Evolutionary conservation across 2,329 filamentous ascomycete genomes (phyloP).

Genomic region (Penicillium sp.): DNA sequence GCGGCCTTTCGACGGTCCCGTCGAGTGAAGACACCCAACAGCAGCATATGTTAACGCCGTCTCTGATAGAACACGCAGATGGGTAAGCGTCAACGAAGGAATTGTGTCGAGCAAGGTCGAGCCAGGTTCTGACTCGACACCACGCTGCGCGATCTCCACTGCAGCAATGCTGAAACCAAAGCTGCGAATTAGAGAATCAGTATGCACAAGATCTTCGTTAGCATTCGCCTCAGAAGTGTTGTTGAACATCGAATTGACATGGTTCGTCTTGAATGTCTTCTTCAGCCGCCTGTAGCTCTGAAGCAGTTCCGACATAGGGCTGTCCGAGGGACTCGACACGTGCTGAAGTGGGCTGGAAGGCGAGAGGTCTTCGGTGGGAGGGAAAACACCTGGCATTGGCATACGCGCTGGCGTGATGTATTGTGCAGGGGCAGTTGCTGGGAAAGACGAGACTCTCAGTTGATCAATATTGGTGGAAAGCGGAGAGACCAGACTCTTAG

Average conservation of each 20-base stretch:
- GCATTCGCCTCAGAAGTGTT: conserved; percentile 43
- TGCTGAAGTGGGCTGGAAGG: conserved; percentile 36
- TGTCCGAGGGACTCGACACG: conserved; percentile 30
- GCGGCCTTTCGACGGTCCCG: conserved; percentile 55
- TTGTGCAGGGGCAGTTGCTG: conserved; percentile 26
- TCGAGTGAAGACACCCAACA: conserved; percentile 66
- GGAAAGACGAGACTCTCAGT: conserved; percentile 29
- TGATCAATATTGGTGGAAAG: conserved; percentile 46
- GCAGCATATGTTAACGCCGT: conserved; percentile 83
- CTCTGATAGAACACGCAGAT: conserved; percentile 84
- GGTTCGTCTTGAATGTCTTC: conserved; percentile 55
- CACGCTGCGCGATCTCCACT: conserved; percentile 88
- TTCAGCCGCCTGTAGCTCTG: conserved; percentile 58
- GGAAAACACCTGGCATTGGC: conserved; percentile 43
- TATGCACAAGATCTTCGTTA: conserved; percentile 51
- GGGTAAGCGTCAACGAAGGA: conserved; percentile 77
- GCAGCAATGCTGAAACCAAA: conserved; percentile 85
- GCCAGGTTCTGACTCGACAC: conserved; percentile 70
- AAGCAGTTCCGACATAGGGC: conserved; percentile 50
- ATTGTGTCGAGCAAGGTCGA: conserved; percentile 79
- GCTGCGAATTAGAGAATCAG: conserved; percentile 44
- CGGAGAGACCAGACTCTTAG: conserved; percentile 51
- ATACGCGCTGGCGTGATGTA: conserved; percentile 33
- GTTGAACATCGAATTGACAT: conserved; percentile 49
- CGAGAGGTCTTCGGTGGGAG: conserved; percentile 34